Evolutionary conservation across 164 flowering plant genomes (phyloP).

Genomic region (Malania oleifera): DNA sequence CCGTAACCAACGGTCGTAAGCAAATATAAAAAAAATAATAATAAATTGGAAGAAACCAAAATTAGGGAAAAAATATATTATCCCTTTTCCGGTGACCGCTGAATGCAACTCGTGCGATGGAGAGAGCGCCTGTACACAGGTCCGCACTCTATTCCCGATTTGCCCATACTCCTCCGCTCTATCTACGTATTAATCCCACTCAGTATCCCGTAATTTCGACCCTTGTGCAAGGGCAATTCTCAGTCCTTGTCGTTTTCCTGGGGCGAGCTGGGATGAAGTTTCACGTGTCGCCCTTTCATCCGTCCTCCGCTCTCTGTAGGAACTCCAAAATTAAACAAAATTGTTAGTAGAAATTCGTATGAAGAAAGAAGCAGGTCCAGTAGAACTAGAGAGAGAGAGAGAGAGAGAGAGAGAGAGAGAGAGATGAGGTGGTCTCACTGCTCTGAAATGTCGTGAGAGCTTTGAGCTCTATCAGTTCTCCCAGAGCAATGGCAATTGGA

Average conservation of each 20-base stretch:
- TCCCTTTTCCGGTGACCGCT: neutral
- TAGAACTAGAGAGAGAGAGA: conserved; percentile 18
- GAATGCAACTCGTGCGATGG: neutral
- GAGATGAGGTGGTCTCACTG: neutral
- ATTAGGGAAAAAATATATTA: too few species aligned
- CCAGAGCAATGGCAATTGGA: conserved; percentile 59
- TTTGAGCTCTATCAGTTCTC: neutral
- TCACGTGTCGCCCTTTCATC: conserved; percentile 37
- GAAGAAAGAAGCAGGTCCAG: conserved; percentile 6
- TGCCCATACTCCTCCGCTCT: neutral
- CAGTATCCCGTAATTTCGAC: neutral
- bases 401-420: conserved; percentile 8
- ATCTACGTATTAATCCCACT: neutral
- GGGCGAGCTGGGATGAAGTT: conserved; percentile 24
- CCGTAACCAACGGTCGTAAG: neutral
- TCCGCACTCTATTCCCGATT: neutral
- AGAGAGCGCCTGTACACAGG: neutral
- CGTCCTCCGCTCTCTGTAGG: conserved; percentile 29
- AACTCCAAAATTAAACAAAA: conserved; percentile 1
- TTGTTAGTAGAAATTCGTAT: neutral
- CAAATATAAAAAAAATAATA: neutral
- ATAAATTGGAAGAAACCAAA: too few species aligned
- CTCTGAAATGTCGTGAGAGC: conserved; percentile 7
- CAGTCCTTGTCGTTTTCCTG: neutral
- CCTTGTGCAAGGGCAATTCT: conserved; percentile 7